A percentile compares a stretch with the other conserved stretches of the same genome.
phyloP scores from a whole-genome alignment of 2,329 filamentous ascomycete genomes.

The Penicillium sp. region DNA sequence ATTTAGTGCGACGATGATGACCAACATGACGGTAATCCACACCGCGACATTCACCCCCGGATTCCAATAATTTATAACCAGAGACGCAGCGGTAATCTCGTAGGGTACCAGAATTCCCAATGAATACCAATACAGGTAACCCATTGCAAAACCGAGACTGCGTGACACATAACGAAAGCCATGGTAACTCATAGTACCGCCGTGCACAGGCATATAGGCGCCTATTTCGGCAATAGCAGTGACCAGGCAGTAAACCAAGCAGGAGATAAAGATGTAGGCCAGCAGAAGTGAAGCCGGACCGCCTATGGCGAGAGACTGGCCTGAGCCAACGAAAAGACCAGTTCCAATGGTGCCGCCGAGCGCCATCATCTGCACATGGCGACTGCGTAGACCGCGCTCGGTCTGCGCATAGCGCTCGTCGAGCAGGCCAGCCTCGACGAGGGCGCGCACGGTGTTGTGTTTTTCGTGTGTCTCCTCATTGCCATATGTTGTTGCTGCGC shows the following conservation, averaged over 20 bases:
- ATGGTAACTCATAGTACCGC: conserved; percentile 43
- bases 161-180: conserved; percentile 42
- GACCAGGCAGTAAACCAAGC: conserved; percentile 47
- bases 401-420: conserved; percentile 39
- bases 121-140: conserved; percentile 48
- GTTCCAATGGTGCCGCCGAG: conserved; percentile 57
- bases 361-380: conserved; percentile 58
- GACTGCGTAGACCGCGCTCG: conserved; percentile 39
- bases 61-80: conserved; percentile 63
- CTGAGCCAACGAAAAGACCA: conserved; percentile 54
- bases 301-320: conserved; percentile 49
- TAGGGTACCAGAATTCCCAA: conserved; percentile 47
- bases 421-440: conserved; percentile 38
- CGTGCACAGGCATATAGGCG: conserved; percentile 42
- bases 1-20: conserved; percentile 53
- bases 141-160: conserved; percentile 41
- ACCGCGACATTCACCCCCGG: conserved; percentile 41
- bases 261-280: conserved; percentile 49
- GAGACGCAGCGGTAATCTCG: conserved; percentile 62
- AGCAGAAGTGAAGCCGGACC: conserved; percentile 52
- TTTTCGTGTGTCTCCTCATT: conserved; percentile 21
- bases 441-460: conserved; percentile 23
- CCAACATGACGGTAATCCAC: conserved; percentile 56
- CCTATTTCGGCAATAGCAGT: conserved; percentile 41
- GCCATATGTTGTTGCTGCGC: background rate